phyloP scores from a whole-genome alignment of 192 early-diverging fungal genomes.

The Dissophora ornata region DNA sequence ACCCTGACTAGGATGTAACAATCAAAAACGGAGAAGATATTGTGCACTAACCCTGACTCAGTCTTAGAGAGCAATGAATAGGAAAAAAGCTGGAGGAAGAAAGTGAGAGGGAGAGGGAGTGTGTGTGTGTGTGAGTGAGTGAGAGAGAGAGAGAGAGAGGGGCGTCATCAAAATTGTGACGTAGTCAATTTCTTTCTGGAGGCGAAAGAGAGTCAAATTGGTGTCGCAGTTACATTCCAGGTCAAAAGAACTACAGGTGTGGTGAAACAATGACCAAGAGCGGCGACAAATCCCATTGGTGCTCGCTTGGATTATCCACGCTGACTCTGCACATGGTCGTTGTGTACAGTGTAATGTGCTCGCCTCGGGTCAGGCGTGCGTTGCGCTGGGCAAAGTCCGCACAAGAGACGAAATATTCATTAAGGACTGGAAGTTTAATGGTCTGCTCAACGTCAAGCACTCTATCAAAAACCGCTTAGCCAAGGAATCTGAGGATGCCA shows the following conservation, averaged over 20 bases:
- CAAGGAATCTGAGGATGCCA: slow-evolving; percentile 18
- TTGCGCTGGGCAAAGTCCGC: slow-evolving; percentile 15
- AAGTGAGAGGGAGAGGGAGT: too few relatives aligned
- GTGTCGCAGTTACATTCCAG: too few relatives aligned
- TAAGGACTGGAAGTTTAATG: background rate
- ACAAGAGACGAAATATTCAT: slow-evolving; percentile 10
- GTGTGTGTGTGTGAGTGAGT: too few relatives aligned
- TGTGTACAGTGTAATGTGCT: slow-evolving; percentile 1
- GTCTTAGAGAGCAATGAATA: too few relatives aligned
- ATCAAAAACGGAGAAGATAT: background rate
- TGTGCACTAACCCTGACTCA: too few relatives aligned
- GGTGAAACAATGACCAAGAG: slow-evolving; percentile 3
- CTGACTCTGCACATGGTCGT: slow-evolving; percentile 7
- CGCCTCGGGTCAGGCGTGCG: slow-evolving; percentile 13
- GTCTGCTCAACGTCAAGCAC: background rate
- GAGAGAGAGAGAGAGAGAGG: too few relatives aligned
- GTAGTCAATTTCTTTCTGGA: too few relatives aligned
- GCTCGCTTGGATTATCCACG: slow-evolving; percentile 17
- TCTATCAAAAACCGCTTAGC: slow-evolving; percentile 6
- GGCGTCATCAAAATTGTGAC: too few relatives aligned
- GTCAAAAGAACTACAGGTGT: slow-evolving; percentile 14
- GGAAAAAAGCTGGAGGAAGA: too few relatives aligned
- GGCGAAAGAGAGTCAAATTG: too few relatives aligned
- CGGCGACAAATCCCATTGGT: slow-evolving; percentile 19
- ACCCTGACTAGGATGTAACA: slow-evolving; percentile 17